Base-by-base conservation (phyloP, 202 grass and related monocot species). In the Setaria viridis region DNA sequence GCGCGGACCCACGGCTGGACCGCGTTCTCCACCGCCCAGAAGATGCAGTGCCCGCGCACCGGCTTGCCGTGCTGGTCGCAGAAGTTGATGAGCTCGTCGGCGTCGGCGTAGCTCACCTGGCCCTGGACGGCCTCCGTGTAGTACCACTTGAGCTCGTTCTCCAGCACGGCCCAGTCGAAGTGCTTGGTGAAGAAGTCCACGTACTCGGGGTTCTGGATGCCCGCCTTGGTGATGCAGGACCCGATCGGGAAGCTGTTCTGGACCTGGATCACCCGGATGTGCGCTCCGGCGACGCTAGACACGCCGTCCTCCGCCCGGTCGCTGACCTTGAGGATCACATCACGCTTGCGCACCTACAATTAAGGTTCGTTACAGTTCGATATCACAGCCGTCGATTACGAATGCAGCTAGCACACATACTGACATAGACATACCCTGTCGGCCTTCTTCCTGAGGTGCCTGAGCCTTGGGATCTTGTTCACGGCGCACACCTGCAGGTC, bases 81-180 rank as follows among this genome's bases (percentile, higher is more conserved):
- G 48, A 95, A 81, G 62, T 53, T 73, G 75, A 93, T 72, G 69
- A 95, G 91, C 84, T 85, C 86, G 79, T 93, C 89, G 45, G 94
- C 90, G 71, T 95, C 89, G 1, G 84, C 33, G 74, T 95, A 95
- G 82, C 65, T 95, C 2, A 95, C 81, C 56, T 81, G 76, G 0
- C 85, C 89, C 32, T 88, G 89, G 5, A 15, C 19, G 0, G 80
- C 3, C n/a, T 91, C 85, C 0, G 81, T 91, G 76, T 85, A 56
- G 82, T 91, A 91, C 89, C 89, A 91, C 77, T 91, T 91, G 70
- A 88, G 89, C 89, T 91, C 85, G 82, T 91, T 91, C 89, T 96
- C 92, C 0, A 93, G 83, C 42, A 96, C 94, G 0, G 94, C 89
- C 89, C 89, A 90, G 66, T 91, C 88, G 85, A 96, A 96, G 78